A percentile compares a stretch with the other conserved stretches of the same genome.
Conservation (phyloP, 371 early-diverging fungal genomes). For the Fennellomyces sp. region DNA sequence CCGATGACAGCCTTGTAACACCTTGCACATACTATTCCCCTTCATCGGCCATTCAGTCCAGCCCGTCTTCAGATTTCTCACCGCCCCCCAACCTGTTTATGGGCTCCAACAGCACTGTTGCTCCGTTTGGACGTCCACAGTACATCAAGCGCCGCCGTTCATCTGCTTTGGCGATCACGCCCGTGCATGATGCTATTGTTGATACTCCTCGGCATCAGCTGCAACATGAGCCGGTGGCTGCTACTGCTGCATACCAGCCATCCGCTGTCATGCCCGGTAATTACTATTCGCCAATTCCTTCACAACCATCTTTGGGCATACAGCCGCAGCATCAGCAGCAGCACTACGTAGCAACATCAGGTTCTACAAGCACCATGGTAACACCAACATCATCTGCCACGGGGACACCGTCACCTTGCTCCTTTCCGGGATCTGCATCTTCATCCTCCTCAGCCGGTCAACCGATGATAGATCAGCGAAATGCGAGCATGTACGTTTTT, state of each 20-base stretch:
- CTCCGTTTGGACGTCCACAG: not conserved
- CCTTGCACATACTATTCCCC: conserved; percentile 15
- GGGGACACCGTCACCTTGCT: conserved; percentile 9
- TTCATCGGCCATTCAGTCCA: conserved; percentile 6
- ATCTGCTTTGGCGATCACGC: conserved; percentile 10
- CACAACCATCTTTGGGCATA: not conserved
- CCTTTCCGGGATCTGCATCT: conserved; percentile 12
- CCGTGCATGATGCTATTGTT: not conserved
- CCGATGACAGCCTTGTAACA: conserved; percentile 10
- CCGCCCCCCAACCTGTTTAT: conserved; percentile 4
- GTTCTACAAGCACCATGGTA: conserved; percentile 9
- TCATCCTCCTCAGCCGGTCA: conserved; percentile 6
- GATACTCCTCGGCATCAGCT: not conserved
- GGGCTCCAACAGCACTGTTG: not conserved
- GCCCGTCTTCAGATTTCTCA: conserved; percentile 14
- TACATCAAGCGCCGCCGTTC: conserved; percentile 14
- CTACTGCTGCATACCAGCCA: not conserved
- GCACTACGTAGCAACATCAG: conserved; percentile 5
- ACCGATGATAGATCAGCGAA: not conserved
- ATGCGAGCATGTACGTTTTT: conserved; percentile 7
- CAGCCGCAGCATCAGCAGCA: conserved; percentile 6
- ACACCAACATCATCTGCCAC: conserved; percentile 13
- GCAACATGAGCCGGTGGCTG: not conserved
- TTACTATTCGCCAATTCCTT: conserved; percentile 2
- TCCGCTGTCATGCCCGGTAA: not conserved